phyloP scores from a whole-genome alignment of 2,329 filamentous ascomycete species.

The Ophiostoma angusticollis region DNA sequence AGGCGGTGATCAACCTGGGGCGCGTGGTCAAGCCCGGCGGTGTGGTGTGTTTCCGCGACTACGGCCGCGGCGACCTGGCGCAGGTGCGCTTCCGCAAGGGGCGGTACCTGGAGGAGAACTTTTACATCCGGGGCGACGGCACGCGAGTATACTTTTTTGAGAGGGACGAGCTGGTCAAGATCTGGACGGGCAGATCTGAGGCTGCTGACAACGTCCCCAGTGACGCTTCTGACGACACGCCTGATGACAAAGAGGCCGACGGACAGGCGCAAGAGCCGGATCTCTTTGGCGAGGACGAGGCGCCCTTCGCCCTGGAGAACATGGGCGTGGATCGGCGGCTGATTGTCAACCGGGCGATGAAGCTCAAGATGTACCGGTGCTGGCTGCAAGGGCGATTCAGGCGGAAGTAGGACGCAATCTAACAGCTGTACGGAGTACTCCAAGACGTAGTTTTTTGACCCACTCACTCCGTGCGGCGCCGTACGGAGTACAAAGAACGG shows the following conservation, averaged over 20 bases:
- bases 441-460: no score
- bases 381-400: constrained; percentile 81
- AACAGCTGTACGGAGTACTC: not conserved
- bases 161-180: constrained; percentile 61
- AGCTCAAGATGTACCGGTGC: constrained; percentile 96
- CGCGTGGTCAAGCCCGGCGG: constrained; percentile 81
- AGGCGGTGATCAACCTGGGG: constrained; percentile 70
- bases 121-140: constrained; percentile 90
- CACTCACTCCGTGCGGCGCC: no score
- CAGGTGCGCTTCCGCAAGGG: constrained; percentile 97
- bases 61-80: constrained; percentile 86
- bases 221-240: not conserved
- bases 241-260: not conserved
- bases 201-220: no score
- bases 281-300: constrained; percentile 16
- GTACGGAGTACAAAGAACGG: no score
- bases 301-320: constrained; percentile 57
- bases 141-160: constrained; percentile 98
- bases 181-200: constrained; percentile 49
- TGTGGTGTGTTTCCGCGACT: constrained; percentile 90
- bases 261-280: not conserved
- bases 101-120: constrained; percentile 88
- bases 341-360: constrained; percentile 79
- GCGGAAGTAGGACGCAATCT: constrained; percentile 42
- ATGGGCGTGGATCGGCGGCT: constrained; percentile 78